phyloP scores from a whole-genome alignment of 2,329 filamentous ascomycete genomes.

The Dryadomyces quercivorus region DNA sequence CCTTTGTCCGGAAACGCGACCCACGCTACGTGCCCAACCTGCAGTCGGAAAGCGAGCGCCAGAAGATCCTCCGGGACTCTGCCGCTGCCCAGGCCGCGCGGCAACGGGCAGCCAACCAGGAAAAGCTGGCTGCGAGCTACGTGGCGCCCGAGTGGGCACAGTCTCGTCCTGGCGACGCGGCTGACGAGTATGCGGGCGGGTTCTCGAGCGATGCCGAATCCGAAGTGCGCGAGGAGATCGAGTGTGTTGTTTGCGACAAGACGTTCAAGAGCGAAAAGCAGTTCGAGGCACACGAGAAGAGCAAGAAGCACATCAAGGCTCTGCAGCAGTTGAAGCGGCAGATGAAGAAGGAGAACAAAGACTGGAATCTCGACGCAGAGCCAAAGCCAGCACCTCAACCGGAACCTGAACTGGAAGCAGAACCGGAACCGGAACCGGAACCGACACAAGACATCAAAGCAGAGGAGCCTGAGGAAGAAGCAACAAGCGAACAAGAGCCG shows the following conservation, averaged over 20 bases:
- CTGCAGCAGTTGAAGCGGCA: conserved; percentile 67
- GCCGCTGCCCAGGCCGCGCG: conserved; percentile 75
- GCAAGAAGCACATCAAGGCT: conserved; percentile 89
- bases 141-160: conserved; percentile 44
- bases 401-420: neutral
- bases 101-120: conserved; percentile 68
- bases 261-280: conserved; percentile 87
- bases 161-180: conserved; percentile 26
- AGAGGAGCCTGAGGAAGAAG: conserved; percentile 1
- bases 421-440: conserved; percentile 1
- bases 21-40: conserved; percentile 68
- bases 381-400: neutral
- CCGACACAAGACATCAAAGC: conserved; percentile 1
- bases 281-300: conserved; percentile 82
- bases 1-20: conserved; percentile 84
- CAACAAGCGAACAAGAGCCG: neutral
- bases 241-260: conserved; percentile 68
- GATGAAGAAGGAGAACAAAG: conserved; percentile 69
- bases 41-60: conserved; percentile 69
- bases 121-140: conserved; percentile 42
- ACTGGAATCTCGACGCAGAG: conserved; percentile 33
- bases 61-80: conserved; percentile 63
- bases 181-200: conserved; percentile 30
- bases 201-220: conserved; percentile 52
- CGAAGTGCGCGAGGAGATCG: conserved; percentile 44